A percentile compares a stretch with the other conserved stretches of the same genome.
These are phyloP conservation scores for Massarina eburnea DNA, from an alignment of 2,329 filamentous ascomycete genomes.

Conservation along the genomic window DNA sequence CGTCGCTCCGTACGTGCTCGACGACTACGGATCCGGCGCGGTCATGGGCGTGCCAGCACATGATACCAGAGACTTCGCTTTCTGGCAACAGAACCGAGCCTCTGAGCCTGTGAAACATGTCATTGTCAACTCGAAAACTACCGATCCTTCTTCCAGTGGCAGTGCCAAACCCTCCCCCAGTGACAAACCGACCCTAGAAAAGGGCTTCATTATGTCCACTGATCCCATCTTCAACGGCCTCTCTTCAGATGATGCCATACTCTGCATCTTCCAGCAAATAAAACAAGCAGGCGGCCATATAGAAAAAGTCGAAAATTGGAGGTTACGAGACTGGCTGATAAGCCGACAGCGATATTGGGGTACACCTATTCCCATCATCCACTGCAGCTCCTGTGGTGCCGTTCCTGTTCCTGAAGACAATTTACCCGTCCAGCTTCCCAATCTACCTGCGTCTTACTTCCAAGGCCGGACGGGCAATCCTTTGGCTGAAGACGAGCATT, in stretches of 20 bases:
- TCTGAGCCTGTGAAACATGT: constrained; percentile 65
- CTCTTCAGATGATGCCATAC: constrained; percentile 63
- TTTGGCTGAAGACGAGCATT: constrained; percentile 69
- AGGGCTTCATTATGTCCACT: constrained; percentile 67
- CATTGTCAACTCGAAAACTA: constrained; percentile 18
- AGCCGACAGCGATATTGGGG: constrained; percentile 95
- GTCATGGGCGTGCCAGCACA: constrained; percentile 93
- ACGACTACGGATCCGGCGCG: constrained; percentile 82
- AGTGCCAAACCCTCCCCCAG: constrained; percentile 27
- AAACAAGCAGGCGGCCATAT: constrained; percentile 58
- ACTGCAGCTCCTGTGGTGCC: constrained; percentile 74
- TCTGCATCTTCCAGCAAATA: constrained; percentile 58
- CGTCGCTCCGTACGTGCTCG: constrained; percentile 81
- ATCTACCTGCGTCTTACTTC: constrained; percentile 68
- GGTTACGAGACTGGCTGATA: constrained; percentile 84
- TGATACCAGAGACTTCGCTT: constrained; percentile 74
- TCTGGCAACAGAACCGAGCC: constrained; percentile 72
- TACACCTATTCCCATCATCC: constrained; percentile 83
- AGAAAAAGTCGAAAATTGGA: constrained; percentile 70
- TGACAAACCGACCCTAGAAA: constrained; percentile 59
- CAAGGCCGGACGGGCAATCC: constrained; percentile 74
- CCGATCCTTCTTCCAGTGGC: neutral
- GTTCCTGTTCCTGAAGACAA: constrained; percentile 77
- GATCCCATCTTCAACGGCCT: constrained; percentile 68
- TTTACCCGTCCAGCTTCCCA: constrained; percentile 74